Conservation (phyloP, 371 early-diverging fungal genomes). For the Mucor piriformis region DNA sequence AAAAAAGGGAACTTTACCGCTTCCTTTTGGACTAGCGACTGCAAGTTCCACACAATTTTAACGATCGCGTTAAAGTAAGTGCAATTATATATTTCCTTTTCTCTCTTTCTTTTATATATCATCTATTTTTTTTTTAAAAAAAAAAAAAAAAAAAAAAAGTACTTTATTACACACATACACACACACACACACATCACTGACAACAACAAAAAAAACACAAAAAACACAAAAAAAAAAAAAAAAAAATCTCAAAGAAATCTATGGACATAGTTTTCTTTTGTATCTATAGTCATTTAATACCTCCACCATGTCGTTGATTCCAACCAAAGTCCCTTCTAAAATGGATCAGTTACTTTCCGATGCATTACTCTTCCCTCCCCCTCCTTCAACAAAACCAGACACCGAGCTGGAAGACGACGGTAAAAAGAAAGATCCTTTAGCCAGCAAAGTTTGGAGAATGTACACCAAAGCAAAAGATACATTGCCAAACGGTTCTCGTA, state of each 20-base stretch:
- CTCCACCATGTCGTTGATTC: constrained; percentile 23
- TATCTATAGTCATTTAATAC: constrained; percentile 16
- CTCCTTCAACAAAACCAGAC: not conserved
- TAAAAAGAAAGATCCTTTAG: constrained; percentile 58
- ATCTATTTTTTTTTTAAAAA: not conserved
- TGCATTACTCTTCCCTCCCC: constrained; percentile 21
- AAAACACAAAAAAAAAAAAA: not conserved
- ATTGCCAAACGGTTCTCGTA: constrained; percentile 63
- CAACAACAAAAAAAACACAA: not conserved
- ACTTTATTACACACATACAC: not conserved
- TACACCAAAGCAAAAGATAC: constrained; percentile 73
- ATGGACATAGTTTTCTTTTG: constrained; percentile 21
- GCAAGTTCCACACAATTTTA: constrained; percentile 7
- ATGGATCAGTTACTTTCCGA: constrained; percentile 30
- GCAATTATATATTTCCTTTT: constrained; percentile 6
- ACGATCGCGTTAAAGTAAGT: constrained; percentile 16
- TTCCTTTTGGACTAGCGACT: constrained; percentile 12
- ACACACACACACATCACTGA: not conserved
- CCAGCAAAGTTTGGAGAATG: constrained; percentile 68
- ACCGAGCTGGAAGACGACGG: constrained; percentile 22
- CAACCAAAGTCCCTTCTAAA: constrained; percentile 8
- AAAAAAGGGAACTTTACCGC: constrained; percentile 20
- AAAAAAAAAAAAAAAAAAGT: not conserved
- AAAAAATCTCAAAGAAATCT: constrained; percentile 3
- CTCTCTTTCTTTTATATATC: not conserved